These are phyloP conservation scores for Eragrostis tef DNA, from an alignment of 202 grass and related monocot species.

Conservation along the genomic window DNA sequence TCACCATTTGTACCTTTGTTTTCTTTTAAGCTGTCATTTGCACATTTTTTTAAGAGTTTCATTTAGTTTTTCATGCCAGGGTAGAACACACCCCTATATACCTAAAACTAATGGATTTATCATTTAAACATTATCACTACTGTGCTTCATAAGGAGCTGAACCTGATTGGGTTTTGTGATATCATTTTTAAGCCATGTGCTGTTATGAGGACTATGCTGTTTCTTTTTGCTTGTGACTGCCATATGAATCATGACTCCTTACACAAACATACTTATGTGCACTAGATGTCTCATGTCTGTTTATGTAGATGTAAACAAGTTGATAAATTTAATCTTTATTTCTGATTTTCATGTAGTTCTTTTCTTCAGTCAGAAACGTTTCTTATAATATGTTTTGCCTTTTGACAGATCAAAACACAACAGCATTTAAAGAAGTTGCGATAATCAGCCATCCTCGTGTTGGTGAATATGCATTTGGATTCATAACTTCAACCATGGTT, in stretches of 20 bases:
- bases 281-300: slow-evolving; percentile 22
- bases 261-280: slow-evolving; percentile 6
- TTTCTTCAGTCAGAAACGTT: slow-evolving; percentile 22
- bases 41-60: neutral
- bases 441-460: slow-evolving; percentile 95
- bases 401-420: slow-evolving; percentile 93
- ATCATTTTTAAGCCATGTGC: slow-evolving; percentile 2
- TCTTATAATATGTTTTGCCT: slow-evolving; percentile 22
- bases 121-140: slow-evolving; percentile 14
- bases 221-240: neutral
- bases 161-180: neutral
- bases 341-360: slow-evolving; percentile 2
- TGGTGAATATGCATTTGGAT: slow-evolving; percentile 99
- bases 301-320: neutral
- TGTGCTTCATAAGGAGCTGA: slow-evolving; percentile 28
- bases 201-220: neutral
- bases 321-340: slow-evolving; percentile 24
- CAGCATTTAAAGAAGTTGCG: slow-evolving; percentile 95
- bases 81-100: neutral
- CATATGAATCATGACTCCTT: neutral
- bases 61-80: slow-evolving; percentile 4
- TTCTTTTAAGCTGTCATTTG: neutral
- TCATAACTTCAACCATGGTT: slow-evolving; percentile 87
- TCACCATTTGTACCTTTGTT: slow-evolving; percentile 3
- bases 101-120: slow-evolving; percentile 1